A percentile compares a stretch with the other conserved stretches of the same genome.
Conservation (phyloP, 495 filamentous ascomycete species). For the Tuber brumale region DNA sequence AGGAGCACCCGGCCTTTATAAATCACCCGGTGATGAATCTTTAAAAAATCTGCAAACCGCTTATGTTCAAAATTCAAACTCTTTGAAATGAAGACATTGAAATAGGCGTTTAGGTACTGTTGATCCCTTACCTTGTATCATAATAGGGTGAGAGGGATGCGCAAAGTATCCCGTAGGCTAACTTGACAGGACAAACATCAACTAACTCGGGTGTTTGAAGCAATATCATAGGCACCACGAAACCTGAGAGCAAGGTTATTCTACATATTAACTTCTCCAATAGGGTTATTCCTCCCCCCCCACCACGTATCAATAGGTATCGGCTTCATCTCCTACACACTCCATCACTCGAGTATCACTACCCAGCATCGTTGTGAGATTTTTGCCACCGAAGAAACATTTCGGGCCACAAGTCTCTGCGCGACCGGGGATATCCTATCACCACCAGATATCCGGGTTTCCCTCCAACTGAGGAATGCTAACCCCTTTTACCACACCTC, state of each 20-base stretch:
- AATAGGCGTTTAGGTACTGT: not conserved
- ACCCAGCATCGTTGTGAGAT: not conserved
- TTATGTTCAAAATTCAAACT: not conserved
- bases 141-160: not conserved
- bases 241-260: not conserved
- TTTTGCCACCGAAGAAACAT: not conserved
- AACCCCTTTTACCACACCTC: not conserved
- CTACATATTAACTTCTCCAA: not conserved
- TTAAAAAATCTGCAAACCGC: not conserved
- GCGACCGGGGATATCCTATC: not conserved
- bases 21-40: not conserved
- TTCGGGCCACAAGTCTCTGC: not conserved
- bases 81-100: not conserved
- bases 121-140: not conserved
- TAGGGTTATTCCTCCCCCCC: not conserved
- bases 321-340: not conserved
- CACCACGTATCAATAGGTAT: not conserved
- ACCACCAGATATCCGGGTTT: not conserved
- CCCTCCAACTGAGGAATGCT: not conserved
- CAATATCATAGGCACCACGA: not conserved
- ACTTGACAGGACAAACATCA: not conserved
- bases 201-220: not conserved
- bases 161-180: not conserved
- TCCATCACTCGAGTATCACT: not conserved
- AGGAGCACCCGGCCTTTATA: not conserved